Percentiles rank a stretch among this genome's conserved stretches.
These are phyloP conservation scores for Groenewaldozyma sp. DNA, from an alignment of 1,139 yeast species.

Conservation along the genomic window DNA sequence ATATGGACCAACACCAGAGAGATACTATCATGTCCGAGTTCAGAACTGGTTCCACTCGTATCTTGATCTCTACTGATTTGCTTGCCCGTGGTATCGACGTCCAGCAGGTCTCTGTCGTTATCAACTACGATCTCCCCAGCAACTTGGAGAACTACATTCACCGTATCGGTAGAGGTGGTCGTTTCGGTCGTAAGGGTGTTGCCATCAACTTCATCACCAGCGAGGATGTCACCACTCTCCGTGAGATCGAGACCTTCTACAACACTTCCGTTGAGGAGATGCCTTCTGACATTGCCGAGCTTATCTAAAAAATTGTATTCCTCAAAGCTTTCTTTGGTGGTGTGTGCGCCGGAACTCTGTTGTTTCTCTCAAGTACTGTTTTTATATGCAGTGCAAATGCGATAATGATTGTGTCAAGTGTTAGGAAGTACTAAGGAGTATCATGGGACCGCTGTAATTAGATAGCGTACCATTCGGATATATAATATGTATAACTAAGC, in stretches of 20 bases:
- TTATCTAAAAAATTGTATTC: too few species aligned
- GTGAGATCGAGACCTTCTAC: constrained; percentile 97
- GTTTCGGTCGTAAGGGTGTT: constrained; percentile 99
- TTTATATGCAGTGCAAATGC: too few species aligned
- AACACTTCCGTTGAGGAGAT: constrained; percentile 96
- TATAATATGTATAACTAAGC: too few species aligned
- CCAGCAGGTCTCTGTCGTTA: constrained; percentile 96
- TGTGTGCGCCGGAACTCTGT: too few species aligned
- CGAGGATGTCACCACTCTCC: constrained; percentile 85
- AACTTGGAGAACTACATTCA: constrained; percentile 98
- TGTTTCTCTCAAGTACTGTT: too few species aligned
- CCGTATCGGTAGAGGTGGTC: constrained; percentile 99
- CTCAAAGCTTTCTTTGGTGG: too few species aligned
- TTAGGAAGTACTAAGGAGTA: too few species aligned
- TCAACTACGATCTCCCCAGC: constrained; percentile 95
- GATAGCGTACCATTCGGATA: too few species aligned
- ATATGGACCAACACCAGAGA: constrained; percentile 93
- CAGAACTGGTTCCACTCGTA: constrained; percentile 97
- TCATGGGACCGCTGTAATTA: too few species aligned
- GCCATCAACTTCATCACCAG: constrained; percentile 96
- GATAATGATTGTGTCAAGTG: too few species aligned
- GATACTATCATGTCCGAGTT: constrained; percentile 98
- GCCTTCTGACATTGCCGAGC: constrained; percentile 69
- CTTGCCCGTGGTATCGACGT: constrained; percentile 99
- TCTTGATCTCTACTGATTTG: constrained; percentile 91